Percentiles rank a stretch among this genome's conserved stretches.
phyloP scores from a whole-genome alignment of 2,329 filamentous ascomycete species.

The Diaporthe vaccinii region DNA sequence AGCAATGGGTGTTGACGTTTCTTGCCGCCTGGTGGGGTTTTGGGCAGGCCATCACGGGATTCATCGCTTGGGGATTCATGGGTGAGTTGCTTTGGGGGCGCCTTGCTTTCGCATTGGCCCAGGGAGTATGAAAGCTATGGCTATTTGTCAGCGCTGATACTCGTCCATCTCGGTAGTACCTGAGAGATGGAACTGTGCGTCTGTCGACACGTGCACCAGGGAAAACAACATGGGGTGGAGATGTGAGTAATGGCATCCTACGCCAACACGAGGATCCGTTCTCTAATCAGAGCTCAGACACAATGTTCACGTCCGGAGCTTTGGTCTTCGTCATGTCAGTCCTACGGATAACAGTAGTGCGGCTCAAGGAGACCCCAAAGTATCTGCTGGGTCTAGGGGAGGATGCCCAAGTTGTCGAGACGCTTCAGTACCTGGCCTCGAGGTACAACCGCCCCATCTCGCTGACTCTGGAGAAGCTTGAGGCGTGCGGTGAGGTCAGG shows the following conservation, averaged over 20 bases:
- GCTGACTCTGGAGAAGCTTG: conserved; percentile 60
- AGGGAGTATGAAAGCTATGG: neutral
- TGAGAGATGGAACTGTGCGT: conserved; percentile 57
- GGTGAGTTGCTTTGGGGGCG: conserved; percentile 47
- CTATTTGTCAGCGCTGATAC: conserved; percentile 12
- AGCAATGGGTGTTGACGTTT: conserved; percentile 76
- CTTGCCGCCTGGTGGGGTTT: conserved; percentile 69
- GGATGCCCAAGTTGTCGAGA: conserved; percentile 64
- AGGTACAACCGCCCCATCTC: conserved; percentile 56
- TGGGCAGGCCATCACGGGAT: conserved; percentile 61
- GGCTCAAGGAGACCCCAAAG: conserved; percentile 71
- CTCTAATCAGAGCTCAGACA: conserved; percentile 45
- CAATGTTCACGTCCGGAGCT: conserved; percentile 61
- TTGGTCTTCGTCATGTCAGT: conserved; percentile 65
- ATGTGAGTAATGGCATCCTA: conserved; percentile 43
- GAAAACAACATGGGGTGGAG: conserved; percentile 65
- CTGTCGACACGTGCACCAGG: conserved; percentile 55
- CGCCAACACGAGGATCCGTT: too few relatives aligned
- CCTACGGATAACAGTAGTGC: conserved; percentile 66
- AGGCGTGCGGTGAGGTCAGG: conserved; percentile 59
- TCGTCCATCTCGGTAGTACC: conserved; percentile 47
- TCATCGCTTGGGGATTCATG: conserved; percentile 65
- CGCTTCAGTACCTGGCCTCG: conserved; percentile 54
- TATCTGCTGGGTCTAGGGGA: conserved; percentile 67
- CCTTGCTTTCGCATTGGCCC: neutral